Percentiles rank a stretch among this genome's conserved stretches.
Conservation (phyloP, 2,329 filamentous ascomycete species). For the Ophiosphaerella herpotricha region DNA sequence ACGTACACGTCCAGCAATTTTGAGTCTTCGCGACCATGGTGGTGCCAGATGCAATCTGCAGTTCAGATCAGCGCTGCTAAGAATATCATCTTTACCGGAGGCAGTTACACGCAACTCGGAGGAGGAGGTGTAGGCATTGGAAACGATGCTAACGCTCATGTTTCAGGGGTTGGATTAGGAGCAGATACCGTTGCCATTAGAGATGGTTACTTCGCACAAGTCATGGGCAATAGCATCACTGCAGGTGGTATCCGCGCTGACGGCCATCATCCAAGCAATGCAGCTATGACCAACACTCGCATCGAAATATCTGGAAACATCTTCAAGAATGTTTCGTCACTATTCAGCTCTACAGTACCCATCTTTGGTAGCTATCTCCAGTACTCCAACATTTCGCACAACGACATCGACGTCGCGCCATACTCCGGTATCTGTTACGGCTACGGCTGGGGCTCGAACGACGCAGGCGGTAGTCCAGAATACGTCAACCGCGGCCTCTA, state of each 20-base stretch:
- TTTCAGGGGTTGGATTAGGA: conserved; percentile 11
- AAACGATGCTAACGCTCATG: conserved; percentile 20
- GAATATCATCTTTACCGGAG: conserved; percentile 16
- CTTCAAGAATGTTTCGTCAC: conserved; percentile 17
- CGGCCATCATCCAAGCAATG: conserved; percentile 16
- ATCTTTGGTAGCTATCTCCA: conserved; percentile 16
- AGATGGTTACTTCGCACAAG: conserved; percentile 17
- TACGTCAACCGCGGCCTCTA: conserved; percentile 18
- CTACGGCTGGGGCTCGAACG: conserved; percentile 17
- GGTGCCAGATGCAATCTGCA: conserved; percentile 20
- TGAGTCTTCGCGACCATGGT: conserved; percentile 15
- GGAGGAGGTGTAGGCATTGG: conserved; percentile 17
- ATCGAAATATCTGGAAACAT: conserved; percentile 18
- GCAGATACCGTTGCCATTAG: conserved; percentile 13
- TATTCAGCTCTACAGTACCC: conserved; percentile 18
- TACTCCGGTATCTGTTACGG: conserved; percentile 17
- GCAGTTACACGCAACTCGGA: conserved; percentile 16
- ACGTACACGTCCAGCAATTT: conserved; percentile 17
- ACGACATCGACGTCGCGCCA: conserved; percentile 17
- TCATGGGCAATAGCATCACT: conserved; percentile 22
- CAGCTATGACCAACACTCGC: conserved; percentile 14
- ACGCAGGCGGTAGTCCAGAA: conserved; percentile 16
- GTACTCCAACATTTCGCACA: conserved; percentile 15
- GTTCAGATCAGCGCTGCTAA: conserved; percentile 19
- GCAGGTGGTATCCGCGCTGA: conserved; percentile 16